Evolutionary conservation across 2,329 filamentous ascomycete species (phyloP), one percentile per base, ranked within the genome.

Genomic region (Aspergillus pseudonomiae): DNA sequence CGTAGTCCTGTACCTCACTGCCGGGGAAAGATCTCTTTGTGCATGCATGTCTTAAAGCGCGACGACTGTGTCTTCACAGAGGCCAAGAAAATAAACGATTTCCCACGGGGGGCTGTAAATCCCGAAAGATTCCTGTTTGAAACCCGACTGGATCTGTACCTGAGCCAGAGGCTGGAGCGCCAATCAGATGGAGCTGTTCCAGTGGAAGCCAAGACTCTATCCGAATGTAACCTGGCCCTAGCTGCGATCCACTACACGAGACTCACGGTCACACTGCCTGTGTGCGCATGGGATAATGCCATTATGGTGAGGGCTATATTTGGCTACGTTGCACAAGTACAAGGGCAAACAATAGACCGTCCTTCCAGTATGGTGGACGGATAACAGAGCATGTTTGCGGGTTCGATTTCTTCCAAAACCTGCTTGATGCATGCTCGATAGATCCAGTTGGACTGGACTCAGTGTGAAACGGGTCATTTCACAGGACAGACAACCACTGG

Each of bases 401-500:
- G 19, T 43, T 43, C 41, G 21, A n/a, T 43, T 21, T 19, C 41
- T 19, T 21, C 34, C 39, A 43, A 43, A 43, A 43, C n/a, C 41
- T 4, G 41, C 41, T 21, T 11, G 19, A 43, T 43, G 34, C 6
- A 43, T 43, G 41, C 10, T 21, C n/a, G 19, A 43, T 19, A 21
- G 19, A 43, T 43, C 34, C 34, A 16, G 45, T 26, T 4, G 5
- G 10, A 21, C 16, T n/a, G 32, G 48, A 52, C 48, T 52, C 48
- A 52, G 28, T n/a, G 28, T 52, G 48, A 52, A 52, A 52, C 48
- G 19, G n/a, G 19, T 34, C 48, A 52, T 52, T 52, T 52, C 32
- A 4, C 48, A n/a, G 14, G 4, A 7, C 26, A n/a, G 30, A 52
- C 46, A 52, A 52, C 26, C 12, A 52, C 46, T 52, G 46, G 46